A percentile compares a stretch with the other conserved stretches of the same genome.
phyloP scores from a whole-genome alignment of 805 yeast species.

The Diddensiella transvaalensis region DNA sequence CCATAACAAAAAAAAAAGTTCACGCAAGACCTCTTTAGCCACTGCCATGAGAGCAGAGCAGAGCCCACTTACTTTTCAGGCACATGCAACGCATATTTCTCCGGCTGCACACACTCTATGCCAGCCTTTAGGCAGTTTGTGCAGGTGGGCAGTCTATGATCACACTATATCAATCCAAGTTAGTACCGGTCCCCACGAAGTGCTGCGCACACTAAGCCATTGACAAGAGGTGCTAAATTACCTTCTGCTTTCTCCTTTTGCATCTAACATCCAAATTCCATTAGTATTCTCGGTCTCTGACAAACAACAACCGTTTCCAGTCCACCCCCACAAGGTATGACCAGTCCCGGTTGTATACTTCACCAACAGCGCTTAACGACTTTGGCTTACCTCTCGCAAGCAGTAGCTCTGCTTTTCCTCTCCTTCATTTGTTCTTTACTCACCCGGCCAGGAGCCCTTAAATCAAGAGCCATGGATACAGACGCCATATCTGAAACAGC shows the following conservation, averaged over 20 bases:
- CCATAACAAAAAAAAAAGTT: too few relatives aligned
- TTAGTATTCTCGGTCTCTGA: neutral
- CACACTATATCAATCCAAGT: slow-evolving; percentile 45
- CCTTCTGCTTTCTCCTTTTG: slow-evolving; percentile 24
- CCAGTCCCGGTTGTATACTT: too few relatives aligned
- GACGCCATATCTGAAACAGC: too few relatives aligned
- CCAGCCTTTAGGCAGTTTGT: slow-evolving; percentile 65
- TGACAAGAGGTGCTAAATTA: too few relatives aligned
- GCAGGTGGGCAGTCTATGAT: slow-evolving; percentile 60
- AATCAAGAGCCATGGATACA: too few relatives aligned
- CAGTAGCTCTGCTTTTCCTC: slow-evolving; percentile 23
- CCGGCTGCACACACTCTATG: slow-evolving; percentile 61
- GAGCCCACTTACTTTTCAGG: slow-evolving; percentile 35
- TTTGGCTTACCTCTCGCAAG: slow-evolving; percentile 25
- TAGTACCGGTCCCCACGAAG: too few relatives aligned
- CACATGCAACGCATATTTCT: slow-evolving; percentile 46
- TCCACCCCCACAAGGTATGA: neutral
- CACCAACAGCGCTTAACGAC: too few relatives aligned
- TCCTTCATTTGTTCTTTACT: slow-evolving; percentile 3
- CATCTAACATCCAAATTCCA: slow-evolving; percentile 13
- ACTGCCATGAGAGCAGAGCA: too few relatives aligned
- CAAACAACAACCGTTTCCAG: slow-evolving; percentile 1
- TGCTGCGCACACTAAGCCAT: too few relatives aligned
- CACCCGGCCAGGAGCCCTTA: neutral
- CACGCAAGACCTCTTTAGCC: too few relatives aligned